phyloP scores from a whole-genome alignment of 1,139 yeast genomes.

The Suzukiozyma palmioleophila region DNA sequence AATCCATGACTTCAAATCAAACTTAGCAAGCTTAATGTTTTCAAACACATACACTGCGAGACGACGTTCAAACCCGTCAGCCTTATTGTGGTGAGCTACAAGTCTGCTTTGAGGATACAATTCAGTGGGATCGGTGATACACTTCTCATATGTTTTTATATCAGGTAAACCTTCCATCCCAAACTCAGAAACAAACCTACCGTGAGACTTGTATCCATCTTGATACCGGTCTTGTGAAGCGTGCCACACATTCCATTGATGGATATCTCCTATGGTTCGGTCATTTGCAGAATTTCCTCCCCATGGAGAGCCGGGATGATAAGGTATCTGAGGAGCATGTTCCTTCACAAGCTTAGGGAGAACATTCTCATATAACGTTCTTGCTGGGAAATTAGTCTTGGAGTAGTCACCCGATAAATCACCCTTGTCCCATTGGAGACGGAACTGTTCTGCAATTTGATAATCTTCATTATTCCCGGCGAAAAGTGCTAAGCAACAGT shows the following conservation, averaged over 20 bases:
- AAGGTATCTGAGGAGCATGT: conserved; percentile 23
- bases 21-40: conserved; percentile 27
- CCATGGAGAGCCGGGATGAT: conserved; percentile 43
- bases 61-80: conserved; percentile 42
- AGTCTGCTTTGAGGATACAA: conserved; percentile 32
- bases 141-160: conserved; percentile 20
- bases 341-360: conserved; percentile 27
- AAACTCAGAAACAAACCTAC: conserved; percentile 44
- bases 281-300: conserved; percentile 31
- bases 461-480: conserved; percentile 49
- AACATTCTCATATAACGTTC: conserved; percentile 32
- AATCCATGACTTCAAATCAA: conserved; percentile 38
- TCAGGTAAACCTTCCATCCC: conserved; percentile 43
- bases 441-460: conserved; percentile 33
- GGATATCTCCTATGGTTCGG: conserved; percentile 38
- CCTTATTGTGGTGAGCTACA: conserved; percentile 39
- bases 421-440: conserved; percentile 25
- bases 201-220: conserved; percentile 34
- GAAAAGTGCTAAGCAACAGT: conserved; percentile 28
- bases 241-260: conserved; percentile 51
- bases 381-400: conserved; percentile 35
- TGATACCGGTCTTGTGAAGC: conserved; percentile 42
- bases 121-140: conserved; percentile 28
- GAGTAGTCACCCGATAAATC: conserved; percentile 25
- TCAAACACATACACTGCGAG: conserved; percentile 42